Conservation (phyloP, 192 early-diverging fungal genomes). For the Mortierella hygrophila region DNA sequence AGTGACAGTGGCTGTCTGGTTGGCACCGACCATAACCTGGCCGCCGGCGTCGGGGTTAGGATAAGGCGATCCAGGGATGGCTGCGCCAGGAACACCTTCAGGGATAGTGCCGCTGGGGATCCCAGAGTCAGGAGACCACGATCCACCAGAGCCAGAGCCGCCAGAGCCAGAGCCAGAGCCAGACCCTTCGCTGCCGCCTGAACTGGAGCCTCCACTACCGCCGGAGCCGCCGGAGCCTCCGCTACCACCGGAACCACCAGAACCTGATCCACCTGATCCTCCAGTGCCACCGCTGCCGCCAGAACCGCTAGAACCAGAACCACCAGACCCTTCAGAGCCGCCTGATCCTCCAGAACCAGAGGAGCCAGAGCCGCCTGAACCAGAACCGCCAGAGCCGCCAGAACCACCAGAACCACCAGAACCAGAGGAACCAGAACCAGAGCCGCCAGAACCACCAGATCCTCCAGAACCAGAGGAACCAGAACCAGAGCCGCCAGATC, state of each 20-base stretch:
- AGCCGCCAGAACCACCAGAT: constrained; percentile 15
- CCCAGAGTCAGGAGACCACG: too few relatives aligned
- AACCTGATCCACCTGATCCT: not conserved
- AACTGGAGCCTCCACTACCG: not conserved
- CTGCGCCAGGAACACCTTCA: not conserved
- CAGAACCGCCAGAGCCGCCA: constrained; percentile 10
- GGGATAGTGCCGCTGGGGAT: too few relatives aligned
- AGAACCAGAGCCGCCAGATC: constrained; percentile 8
- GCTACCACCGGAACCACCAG: constrained; percentile 12
- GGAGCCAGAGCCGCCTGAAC: constrained; percentile 13
- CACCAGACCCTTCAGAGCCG: not conserved
- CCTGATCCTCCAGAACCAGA: not conserved
- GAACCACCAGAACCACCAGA: not conserved
- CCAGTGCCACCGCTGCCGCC: not conserved
- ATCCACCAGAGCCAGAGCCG: not conserved
- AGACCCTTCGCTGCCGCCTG: too few relatives aligned
- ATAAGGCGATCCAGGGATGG: constrained; percentile 11
- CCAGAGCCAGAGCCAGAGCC: not conserved
- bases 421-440: not conserved
- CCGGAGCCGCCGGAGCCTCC: constrained; percentile 9
- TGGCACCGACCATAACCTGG: constrained; percentile 22
- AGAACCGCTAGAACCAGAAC: not conserved
- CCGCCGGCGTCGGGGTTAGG: constrained; percentile 33
- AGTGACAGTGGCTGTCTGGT: not conserved
- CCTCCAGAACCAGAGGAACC: not conserved